Evolutionary conservation across 805 yeast species (phyloP).

Genomic region (Candida sithepensis): DNA sequence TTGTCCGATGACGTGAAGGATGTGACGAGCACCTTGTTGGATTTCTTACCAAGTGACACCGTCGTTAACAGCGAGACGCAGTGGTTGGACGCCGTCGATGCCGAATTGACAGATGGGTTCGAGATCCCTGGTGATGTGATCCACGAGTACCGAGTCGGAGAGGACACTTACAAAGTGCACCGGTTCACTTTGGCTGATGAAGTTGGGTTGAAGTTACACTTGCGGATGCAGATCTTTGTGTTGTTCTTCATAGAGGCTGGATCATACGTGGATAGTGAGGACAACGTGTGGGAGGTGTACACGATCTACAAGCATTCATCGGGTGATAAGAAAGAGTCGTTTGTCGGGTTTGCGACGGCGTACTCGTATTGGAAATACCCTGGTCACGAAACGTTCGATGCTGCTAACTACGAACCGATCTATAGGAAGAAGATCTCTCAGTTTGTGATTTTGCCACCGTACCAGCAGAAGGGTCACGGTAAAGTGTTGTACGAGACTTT

Average conservation of each 20-base stretch:
- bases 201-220: slow-evolving; percentile 50
- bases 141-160: slow-evolving; percentile 31
- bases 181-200: slow-evolving; percentile 41
- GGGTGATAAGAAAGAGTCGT: slow-evolving; percentile 33
- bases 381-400: slow-evolving; percentile 47
- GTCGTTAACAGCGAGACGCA: slow-evolving; percentile 57
- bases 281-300: slow-evolving; percentile 78
- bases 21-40: slow-evolving; percentile 49
- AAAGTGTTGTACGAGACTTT: slow-evolving; percentile 56
- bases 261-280: slow-evolving; percentile 73
- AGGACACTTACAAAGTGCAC: slow-evolving; percentile 47
- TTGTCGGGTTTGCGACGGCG: slow-evolving; percentile 79
- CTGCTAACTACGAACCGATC: slow-evolving; percentile 17
- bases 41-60: slow-evolving; percentile 57
- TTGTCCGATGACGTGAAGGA: slow-evolving; percentile 57
- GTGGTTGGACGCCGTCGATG: slow-evolving; percentile 59
- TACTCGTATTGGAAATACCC: slow-evolving; percentile 81
- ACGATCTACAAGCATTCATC: slow-evolving; percentile 40
- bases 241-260: slow-evolving; percentile 92
- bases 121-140: slow-evolving; percentile 32
- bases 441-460: slow-evolving; percentile 79
- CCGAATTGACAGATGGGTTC: slow-evolving; percentile 37
- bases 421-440: slow-evolving; percentile 80
- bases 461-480: slow-evolving; percentile 75
- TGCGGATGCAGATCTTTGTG: slow-evolving; percentile 73